Evolutionary conservation across 2,329 filamentous ascomycete species (phyloP), one percentile per base, ranked within the genome.

Genomic region (Thelonectria blattea): DNA sequence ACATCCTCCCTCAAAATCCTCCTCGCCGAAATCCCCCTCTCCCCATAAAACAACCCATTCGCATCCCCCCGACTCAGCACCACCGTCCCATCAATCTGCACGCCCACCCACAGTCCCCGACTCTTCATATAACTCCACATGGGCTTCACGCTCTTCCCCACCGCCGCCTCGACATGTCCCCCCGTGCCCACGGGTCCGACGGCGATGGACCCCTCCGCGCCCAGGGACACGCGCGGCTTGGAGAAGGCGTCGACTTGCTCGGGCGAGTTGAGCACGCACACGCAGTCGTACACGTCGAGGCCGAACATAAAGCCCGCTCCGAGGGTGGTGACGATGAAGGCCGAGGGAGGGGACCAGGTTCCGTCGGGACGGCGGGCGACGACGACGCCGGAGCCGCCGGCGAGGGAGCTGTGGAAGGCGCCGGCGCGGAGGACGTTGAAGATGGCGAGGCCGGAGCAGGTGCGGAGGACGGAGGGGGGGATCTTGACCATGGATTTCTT

Each of bases 91-190:
- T 94, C 91, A n/a, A 93, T 81, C 65, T 92, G 89, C 0, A 93
- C 84, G 12, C 91, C 90, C 1, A 89, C 90, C 73, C 93, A 94
- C 58, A 94, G 83, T 1, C 92, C 91, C 32, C 91, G 84, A 63
- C 87, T 91, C 78, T 94, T 94, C 75, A 93, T 85, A 72, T 95
- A 95, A 30, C 88, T 92, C 82, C 89, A 94, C 7, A 93, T 83
- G 0, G 91, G 91, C 27, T 86, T 81, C 65, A 62, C 70, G 0
- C 71, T 72, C 63, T 68, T 70, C 47, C 67, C 70, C 0, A 73
- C 61, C 0, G 74, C 73, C 10, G 74, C 68, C 39, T 77, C 75
- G 15, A 91, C 76, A 2, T 88, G 79, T 8, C 84, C 88, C 15
- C 90, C 90, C 3, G 88, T 78, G 9, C 90, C 84, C 1, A 86